Conservation (phyloP, 1,284 basidiomycete species). For the Ustilago lituana region DNA sequence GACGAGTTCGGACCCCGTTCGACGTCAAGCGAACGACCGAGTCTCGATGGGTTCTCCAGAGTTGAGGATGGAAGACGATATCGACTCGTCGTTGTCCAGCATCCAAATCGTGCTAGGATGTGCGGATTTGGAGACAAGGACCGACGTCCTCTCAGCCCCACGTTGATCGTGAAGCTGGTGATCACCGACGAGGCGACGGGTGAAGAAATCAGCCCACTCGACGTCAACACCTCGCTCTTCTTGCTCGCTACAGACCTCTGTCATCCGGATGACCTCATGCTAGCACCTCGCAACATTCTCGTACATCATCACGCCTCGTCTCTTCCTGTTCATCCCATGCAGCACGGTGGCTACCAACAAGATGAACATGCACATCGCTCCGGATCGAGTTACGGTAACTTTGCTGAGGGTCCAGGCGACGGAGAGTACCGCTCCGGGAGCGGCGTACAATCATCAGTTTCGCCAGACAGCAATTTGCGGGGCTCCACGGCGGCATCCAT, state of each 20-base stretch:
- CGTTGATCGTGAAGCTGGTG: slow-evolving; percentile 57
- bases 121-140: slow-evolving; percentile 64
- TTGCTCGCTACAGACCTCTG: slow-evolving; percentile 60
- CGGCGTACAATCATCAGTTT: slow-evolving; percentile 6
- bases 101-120: slow-evolving; percentile 58
- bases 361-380: slow-evolving; percentile 21
- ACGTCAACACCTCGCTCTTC: slow-evolving; percentile 61
- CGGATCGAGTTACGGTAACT: slow-evolving; percentile 20
- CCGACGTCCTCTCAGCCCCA: slow-evolving; percentile 59
- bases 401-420: slow-evolving; percentile 6
- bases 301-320: slow-evolving; percentile 54
- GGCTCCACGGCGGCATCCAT: slow-evolving; percentile 10
- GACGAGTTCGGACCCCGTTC: slow-evolving; percentile 29
- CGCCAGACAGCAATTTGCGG: slow-evolving; percentile 13
- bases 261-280: slow-evolving; percentile 56
- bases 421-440: slow-evolving; percentile 23
- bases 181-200: slow-evolving; percentile 55
- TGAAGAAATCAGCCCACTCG: slow-evolving; percentile 49
- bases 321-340: slow-evolving; percentile 31
- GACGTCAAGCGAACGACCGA: slow-evolving; percentile 19
- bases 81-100: slow-evolving; percentile 55
- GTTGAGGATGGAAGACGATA: slow-evolving; percentile 48
- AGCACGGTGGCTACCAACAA: slow-evolving; percentile 11
- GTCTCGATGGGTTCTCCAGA: slow-evolving; percentile 32
- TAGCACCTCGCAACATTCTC: slow-evolving; percentile 53